Percentiles rank a stretch among this genome's conserved stretches.
Evolutionary conservation across 2,329 filamentous ascomycete genomes (phyloP).

Genomic region (Paracamarosporium sp.): DNA sequence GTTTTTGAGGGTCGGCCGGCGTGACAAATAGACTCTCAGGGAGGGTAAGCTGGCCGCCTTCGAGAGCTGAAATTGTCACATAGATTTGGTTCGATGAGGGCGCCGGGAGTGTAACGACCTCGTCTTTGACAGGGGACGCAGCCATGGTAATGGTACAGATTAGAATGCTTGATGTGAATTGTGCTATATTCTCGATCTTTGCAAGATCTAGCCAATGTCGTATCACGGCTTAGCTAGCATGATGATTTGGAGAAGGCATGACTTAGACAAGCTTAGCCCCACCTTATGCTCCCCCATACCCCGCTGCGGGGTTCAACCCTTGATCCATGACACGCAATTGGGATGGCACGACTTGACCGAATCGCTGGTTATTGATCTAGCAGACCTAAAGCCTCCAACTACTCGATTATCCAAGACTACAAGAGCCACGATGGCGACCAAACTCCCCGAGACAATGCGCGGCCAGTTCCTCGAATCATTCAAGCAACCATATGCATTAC

Average conservation of each 20-base stretch:
- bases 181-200: background rate
- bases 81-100: constrained; percentile 29
- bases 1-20: constrained; percentile 51
- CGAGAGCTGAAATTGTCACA: constrained; percentile 39
- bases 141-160: constrained; percentile 5
- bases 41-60: constrained; percentile 52
- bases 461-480: constrained; percentile 52
- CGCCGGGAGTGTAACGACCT: constrained; percentile 28
- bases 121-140: background rate
- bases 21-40: constrained; percentile 57
- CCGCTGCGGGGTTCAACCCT: constrained; percentile 33
- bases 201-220: background rate
- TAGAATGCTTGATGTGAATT: background rate
- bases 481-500: constrained; percentile 52
- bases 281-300: constrained; percentile 23
- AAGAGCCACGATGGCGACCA: constrained; percentile 17
- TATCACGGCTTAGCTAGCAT: background rate
- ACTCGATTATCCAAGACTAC: background rate
- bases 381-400: background rate
- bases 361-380: background rate
- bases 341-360: background rate
- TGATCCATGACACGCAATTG: background rate
- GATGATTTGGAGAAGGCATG: background rate
- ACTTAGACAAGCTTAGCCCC: constrained; percentile 23
- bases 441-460: constrained; percentile 41